A percentile compares a stretch with the other conserved stretches of the same genome.
phyloP scores from a whole-genome alignment of 2,329 filamentous ascomycete genomes.

The Trichoderma asperellum region DNA sequence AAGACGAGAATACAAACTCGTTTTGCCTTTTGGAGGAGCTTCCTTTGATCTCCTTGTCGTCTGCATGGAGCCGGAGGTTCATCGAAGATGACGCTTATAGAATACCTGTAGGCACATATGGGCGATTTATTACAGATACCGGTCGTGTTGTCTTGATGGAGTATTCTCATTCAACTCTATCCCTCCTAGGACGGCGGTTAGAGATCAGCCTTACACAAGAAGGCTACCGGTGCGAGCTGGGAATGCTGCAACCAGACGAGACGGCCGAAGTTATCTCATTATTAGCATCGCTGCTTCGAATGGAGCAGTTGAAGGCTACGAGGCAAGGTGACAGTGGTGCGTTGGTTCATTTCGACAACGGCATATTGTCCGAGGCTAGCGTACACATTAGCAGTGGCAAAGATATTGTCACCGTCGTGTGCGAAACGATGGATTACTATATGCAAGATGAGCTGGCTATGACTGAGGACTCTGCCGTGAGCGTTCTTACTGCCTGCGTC shows the following conservation, averaged over 20 bases:
- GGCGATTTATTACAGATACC: slow-evolving; percentile 77
- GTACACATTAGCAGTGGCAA: slow-evolving; percentile 60
- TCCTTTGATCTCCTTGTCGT: slow-evolving; percentile 60
- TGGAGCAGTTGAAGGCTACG: slow-evolving; percentile 48
- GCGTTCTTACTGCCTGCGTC: slow-evolving; percentile 70
- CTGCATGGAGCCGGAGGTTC: slow-evolving; percentile 50
- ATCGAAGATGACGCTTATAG: slow-evolving; percentile 58
- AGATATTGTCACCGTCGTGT: slow-evolving; percentile 80
- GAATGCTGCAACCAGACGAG: slow-evolving; percentile 61
- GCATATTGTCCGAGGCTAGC: slow-evolving; percentile 59
- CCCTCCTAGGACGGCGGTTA: slow-evolving; percentile 76
- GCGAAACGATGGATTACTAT: slow-evolving; percentile 79
- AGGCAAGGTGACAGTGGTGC: slow-evolving; percentile 36
- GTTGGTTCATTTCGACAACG: slow-evolving; percentile 42
- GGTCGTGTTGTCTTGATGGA: slow-evolving; percentile 76
- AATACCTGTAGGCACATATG: slow-evolving; percentile 68
- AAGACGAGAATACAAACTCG: slow-evolving; percentile 83
- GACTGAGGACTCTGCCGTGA: slow-evolving; percentile 66
- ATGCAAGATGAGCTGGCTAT: slow-evolving; percentile 61
- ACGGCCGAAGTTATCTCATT: slow-evolving; percentile 75
- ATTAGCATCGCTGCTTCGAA: slow-evolving; percentile 70
- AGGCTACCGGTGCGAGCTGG: slow-evolving; percentile 56
- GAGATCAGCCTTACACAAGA: slow-evolving; percentile 67
- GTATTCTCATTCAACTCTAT: slow-evolving; percentile 77
- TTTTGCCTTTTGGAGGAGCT: slow-evolving; percentile 70